These are phyloP conservation scores for Leucocoprinus leucothites DNA, from an alignment of 768 basidiomycete species.

Conservation along the genomic window DNA sequence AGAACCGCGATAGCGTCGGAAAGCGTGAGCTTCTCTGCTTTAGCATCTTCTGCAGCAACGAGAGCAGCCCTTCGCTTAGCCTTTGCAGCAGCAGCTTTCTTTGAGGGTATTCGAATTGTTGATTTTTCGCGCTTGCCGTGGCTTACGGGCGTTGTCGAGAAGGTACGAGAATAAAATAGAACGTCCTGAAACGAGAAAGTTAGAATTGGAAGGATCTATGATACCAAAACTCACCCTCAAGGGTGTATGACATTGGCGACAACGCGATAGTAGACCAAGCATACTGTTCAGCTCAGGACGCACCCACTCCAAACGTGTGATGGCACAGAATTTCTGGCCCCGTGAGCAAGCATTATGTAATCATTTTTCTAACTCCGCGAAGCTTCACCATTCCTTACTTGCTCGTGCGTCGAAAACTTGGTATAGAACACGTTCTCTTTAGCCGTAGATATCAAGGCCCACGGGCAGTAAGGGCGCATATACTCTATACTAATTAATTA, in stretches of 20 bases:
- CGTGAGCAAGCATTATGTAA: too few species aligned
- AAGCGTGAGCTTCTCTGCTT: constrained; percentile 64
- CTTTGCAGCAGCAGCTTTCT: constrained; percentile 68
- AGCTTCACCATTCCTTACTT: not conserved
- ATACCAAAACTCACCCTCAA: constrained; percentile 19
- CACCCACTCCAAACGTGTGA: not conserved
- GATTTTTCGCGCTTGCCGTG: constrained; percentile 41
- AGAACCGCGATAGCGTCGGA: constrained; percentile 65
- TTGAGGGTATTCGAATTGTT: constrained; percentile 59
- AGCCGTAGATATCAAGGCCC: too few species aligned
- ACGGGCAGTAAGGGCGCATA: too few species aligned
- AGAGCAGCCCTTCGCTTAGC: constrained; percentile 55
- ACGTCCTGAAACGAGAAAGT: constrained; percentile 4
- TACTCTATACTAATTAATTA: too few species aligned
- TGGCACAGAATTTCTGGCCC: too few species aligned
- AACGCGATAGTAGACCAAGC: constrained; percentile 18
- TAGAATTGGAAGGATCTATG: not conserved
- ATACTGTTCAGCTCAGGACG: constrained; percentile 8
- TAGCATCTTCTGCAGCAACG: constrained; percentile 52
- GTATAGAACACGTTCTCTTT: too few species aligned
- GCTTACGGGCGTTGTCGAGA: constrained; percentile 47
- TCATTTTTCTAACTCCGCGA: constrained; percentile 4
- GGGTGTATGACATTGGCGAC: constrained; percentile 25
- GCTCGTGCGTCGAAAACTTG: too few species aligned
- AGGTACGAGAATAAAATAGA: constrained; percentile 23